Base-by-base conservation (phyloP, 805 yeast species). In the Nakazawaea ambrosiae region DNA sequence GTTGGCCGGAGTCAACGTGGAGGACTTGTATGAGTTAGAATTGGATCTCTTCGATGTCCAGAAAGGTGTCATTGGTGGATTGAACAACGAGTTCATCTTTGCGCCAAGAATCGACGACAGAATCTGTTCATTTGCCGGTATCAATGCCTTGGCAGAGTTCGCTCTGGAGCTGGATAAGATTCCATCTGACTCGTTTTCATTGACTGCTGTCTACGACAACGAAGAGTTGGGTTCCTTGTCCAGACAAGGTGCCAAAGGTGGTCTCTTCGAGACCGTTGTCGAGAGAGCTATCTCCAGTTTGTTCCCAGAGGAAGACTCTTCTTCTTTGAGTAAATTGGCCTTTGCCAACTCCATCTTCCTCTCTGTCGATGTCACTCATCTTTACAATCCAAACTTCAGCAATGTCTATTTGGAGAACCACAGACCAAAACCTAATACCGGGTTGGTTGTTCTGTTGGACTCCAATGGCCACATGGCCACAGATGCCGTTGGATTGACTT, bases 71-170 rank as follows among this genome's bases (percentile, higher is more conserved):
- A 60, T 81, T 44, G 94, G 92, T 41, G 95, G 96, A 4, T 62
- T 87, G 45, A 74, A 75, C 47, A 67, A 74, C 45, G 95, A 86
- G 49, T 84, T 85, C 57, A 55, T 86, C 39, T 82, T 73, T 58
- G 82, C 86, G 7, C 95, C 95, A 33, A 74, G 96, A 54, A 65
- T 86, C 34, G 96, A 86, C 55, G 95, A 86, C 61, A 74, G 92
- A 61, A 68, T 84, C 44, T 84, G 90, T 58, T 76, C 89, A 2
- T 86, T 66, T 54, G 73, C 90, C 16, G 92, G 90, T 16, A 54
- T 81, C 39, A 55, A 65, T 38, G 77, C 82, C 1, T 61, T 86
- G 44, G 56, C 81, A 33, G 72, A 68, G 41, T 60, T 59, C 26
- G 51, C 69, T n/a, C 44, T 43, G 15, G 55, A 46, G 20, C 45